phyloP scores from a whole-genome alignment of 805 yeast species.

The Candida fluviatilis region DNA sequence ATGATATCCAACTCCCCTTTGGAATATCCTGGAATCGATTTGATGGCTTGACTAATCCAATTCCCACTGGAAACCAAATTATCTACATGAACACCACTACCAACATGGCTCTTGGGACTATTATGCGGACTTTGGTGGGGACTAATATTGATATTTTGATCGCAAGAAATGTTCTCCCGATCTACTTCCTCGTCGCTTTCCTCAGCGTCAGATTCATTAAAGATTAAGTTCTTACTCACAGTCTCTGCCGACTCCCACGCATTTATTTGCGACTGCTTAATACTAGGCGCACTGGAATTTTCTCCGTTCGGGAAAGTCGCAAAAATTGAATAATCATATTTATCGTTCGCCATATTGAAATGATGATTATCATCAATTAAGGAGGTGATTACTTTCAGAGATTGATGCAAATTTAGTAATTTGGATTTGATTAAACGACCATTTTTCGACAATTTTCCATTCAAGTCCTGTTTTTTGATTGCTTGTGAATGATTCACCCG shows the following conservation, averaged over 20 bases:
- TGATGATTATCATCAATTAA: neutral
- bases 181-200: slow-evolving; percentile 13
- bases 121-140: neutral
- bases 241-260: slow-evolving; percentile 46
- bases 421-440: slow-evolving; percentile 31
- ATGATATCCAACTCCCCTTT: slow-evolving; percentile 30
- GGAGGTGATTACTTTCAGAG: slow-evolving; percentile 19
- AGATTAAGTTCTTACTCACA: slow-evolving; percentile 31
- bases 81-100: neutral
- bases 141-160: too few species aligned
- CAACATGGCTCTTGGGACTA: neutral
- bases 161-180: slow-evolving; percentile 4
- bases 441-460: slow-evolving; percentile 16
- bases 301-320: slow-evolving; percentile 17
- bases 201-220: slow-evolving; percentile 25
- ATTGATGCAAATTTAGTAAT: slow-evolving; percentile 35
- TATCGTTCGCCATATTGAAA: neutral
- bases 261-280: slow-evolving; percentile 38
- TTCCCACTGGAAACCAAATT: neutral
- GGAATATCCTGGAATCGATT: slow-evolving; percentile 38
- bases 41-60: slow-evolving; percentile 12
- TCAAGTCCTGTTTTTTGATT: slow-evolving; percentile 5
- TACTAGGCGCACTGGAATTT: slow-evolving; percentile 25
- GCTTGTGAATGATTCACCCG: slow-evolving; percentile 21
- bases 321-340: slow-evolving; percentile 36